These are phyloP conservation scores for Penicillium lividum DNA, from an alignment of 495 filamentous ascomycete species.

Conservation along the genomic window DNA sequence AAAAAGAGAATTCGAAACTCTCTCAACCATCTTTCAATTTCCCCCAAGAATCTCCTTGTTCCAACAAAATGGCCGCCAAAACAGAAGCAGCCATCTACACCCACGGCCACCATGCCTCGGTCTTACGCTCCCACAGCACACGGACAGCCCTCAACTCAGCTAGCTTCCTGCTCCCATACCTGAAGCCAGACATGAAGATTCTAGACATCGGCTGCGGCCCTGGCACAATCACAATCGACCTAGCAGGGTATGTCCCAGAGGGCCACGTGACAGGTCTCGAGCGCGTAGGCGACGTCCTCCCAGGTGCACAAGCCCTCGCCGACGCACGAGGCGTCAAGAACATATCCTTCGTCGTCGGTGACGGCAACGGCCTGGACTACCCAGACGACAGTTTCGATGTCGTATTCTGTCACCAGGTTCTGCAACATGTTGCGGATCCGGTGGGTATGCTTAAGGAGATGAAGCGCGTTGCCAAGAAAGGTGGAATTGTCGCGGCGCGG, in stretches of 20 bases:
- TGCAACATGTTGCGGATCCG: slow-evolving; percentile 51
- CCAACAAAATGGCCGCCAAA: slow-evolving; percentile 14
- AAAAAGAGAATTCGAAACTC: not conserved
- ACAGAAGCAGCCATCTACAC: slow-evolving; percentile 46
- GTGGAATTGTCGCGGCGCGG: slow-evolving; percentile 54
- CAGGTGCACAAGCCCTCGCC: slow-evolving; percentile 37
- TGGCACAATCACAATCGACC: slow-evolving; percentile 55
- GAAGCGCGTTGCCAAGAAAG: slow-evolving; percentile 48
- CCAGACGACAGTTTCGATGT: slow-evolving; percentile 56
- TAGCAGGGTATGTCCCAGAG: slow-evolving; percentile 47
- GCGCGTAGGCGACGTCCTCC: slow-evolving; percentile 30
- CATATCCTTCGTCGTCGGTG: slow-evolving; percentile 46
- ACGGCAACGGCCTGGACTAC: slow-evolving; percentile 46
- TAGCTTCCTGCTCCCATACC: slow-evolving; percentile 48
- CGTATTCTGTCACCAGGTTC: slow-evolving; percentile 54
- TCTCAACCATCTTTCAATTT: not conserved
- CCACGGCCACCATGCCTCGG: slow-evolving; percentile 52
- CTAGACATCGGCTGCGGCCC: slow-evolving; percentile 63
- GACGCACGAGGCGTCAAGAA: slow-evolving; percentile 40
- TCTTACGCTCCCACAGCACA: slow-evolving; percentile 46
- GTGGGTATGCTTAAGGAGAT: slow-evolving; percentile 48
- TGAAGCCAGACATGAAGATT: slow-evolving; percentile 49
- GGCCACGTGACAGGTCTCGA: slow-evolving; percentile 51
- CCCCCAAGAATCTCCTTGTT: not conserved
- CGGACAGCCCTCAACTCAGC: slow-evolving; percentile 53